Conservation (phyloP, 139 green algal genomes). For the Chlamydomonas incerta region DNA sequence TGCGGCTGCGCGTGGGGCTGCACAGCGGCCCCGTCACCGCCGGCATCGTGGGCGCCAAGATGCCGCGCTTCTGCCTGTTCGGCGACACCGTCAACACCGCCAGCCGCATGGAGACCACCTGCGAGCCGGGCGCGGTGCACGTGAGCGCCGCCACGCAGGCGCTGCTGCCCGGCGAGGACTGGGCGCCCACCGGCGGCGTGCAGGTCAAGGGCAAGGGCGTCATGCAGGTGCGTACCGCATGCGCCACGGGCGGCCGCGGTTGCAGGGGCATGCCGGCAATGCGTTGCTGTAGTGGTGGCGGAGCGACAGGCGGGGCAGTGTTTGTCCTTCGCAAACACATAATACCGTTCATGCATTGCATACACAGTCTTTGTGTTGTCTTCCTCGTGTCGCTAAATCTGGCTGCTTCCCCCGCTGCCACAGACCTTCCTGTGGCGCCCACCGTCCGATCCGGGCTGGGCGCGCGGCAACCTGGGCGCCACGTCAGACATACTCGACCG, state of each 20-base stretch:
- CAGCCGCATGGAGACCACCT: constrained; percentile 63
- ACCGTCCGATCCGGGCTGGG: neutral
- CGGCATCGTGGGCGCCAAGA: constrained; percentile 47
- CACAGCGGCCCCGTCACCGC: constrained; percentile 32
- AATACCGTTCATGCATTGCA: too few species aligned
- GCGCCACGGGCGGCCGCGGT: too few species aligned
- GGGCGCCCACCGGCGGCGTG: neutral
- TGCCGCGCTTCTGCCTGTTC: constrained; percentile 56
- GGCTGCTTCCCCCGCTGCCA: too few species aligned
- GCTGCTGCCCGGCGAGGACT: neutral
- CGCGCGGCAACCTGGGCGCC: too few species aligned
- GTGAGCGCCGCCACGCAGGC: neutral
- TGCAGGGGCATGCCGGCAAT: too few species aligned
- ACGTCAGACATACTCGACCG: neutral
- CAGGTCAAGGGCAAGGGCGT: constrained; percentile 34
- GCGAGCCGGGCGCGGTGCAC: neutral
- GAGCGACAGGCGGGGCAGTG: too few species aligned
- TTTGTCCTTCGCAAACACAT: too few species aligned
- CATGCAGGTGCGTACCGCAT: constrained; percentile 40
- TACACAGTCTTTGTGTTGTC: too few species aligned
- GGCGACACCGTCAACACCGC: constrained; percentile 68
- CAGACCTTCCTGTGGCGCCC: constrained; percentile 34
- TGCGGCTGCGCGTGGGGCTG: constrained; percentile 20
- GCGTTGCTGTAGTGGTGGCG: too few species aligned
- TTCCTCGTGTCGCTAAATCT: too few species aligned